phyloP scores from a whole-genome alignment of 2,329 filamentous ascomycete species.

The Alternaria tenuissima region DNA sequence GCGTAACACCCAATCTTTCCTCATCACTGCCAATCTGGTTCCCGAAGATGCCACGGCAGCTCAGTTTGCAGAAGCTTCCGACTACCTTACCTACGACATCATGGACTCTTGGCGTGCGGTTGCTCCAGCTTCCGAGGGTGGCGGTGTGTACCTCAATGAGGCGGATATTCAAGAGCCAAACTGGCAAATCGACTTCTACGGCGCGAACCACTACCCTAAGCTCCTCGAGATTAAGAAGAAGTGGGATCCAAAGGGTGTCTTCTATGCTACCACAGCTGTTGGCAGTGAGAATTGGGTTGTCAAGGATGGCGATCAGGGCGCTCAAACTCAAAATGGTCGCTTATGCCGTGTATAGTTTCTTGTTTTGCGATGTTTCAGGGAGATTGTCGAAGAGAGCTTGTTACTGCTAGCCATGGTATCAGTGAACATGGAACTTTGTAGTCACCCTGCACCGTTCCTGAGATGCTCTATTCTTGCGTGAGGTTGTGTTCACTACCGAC shows the following conservation, averaged over 20 bases:
- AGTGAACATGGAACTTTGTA: too few species aligned
- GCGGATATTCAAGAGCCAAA: conserved; percentile 35
- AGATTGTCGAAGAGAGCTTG: neutral
- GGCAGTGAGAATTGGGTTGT: conserved; percentile 39
- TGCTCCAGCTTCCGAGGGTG: conserved; percentile 28
- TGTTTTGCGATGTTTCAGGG: neutral
- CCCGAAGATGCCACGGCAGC: conserved; percentile 22
- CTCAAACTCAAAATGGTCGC: conserved; percentile 35
- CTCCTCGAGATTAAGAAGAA: conserved; percentile 37
- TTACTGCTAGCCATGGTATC: neutral
- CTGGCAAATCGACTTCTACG: conserved; percentile 42
- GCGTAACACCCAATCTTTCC: conserved; percentile 32
- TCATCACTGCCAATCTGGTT: conserved; percentile 30
- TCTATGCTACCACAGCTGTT: conserved; percentile 35
- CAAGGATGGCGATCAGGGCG: conserved; percentile 27
- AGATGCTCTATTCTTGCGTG: too few species aligned
- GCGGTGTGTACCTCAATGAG: conserved; percentile 41
- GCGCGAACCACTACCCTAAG: conserved; percentile 33
- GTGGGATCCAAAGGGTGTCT: conserved; percentile 38
- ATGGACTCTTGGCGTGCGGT: conserved; percentile 28
- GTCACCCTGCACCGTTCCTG: too few species aligned
- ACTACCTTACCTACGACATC: conserved; percentile 27
- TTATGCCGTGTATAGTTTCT: conserved; percentile 32
- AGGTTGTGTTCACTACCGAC: too few species aligned
- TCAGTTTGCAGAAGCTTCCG: conserved; percentile 18